Conservation (phyloP, 768 basidiomycete species). For the Podaxis sp. region DNA sequence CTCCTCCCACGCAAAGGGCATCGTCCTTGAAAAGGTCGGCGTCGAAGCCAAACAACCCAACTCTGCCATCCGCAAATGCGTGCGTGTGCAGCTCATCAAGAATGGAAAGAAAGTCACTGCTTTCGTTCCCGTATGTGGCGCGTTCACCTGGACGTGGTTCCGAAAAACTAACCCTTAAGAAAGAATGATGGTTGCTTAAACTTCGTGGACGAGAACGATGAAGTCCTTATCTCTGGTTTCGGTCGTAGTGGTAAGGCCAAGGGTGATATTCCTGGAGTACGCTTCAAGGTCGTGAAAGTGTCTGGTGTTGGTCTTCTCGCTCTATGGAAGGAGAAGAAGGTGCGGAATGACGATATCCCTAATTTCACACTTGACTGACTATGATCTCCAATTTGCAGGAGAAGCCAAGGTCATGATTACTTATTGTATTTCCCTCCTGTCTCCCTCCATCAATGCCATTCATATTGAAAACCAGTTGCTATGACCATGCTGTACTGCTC, state of each 20-base stretch:
- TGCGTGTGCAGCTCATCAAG: slow-evolving; percentile 99
- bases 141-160: slow-evolving; percentile 1
- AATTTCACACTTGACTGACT: background rate
- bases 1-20: slow-evolving; percentile 99
- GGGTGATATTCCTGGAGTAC: slow-evolving; percentile 99
- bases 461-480: slow-evolving; percentile 1
- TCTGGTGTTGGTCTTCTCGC: slow-evolving; percentile 98
- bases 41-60: slow-evolving; percentile 99
- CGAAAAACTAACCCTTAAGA: slow-evolving; percentile 4
- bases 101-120: slow-evolving; percentile 99
- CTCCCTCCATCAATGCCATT: slow-evolving; percentile 11
- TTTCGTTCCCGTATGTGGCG: slow-evolving; percentile 87
- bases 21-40: slow-evolving; percentile 99
- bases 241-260: slow-evolving; percentile 99
- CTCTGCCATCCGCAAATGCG: slow-evolving; percentile 99
- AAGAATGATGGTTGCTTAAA: slow-evolving; percentile 97
- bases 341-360: slow-evolving; percentile 28
- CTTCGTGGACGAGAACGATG: slow-evolving; percentile 99
- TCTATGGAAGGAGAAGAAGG: slow-evolving; percentile 99
- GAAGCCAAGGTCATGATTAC: slow-evolving; percentile 62
- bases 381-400: slow-evolving; percentile 43
- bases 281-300: slow-evolving; percentile 99
- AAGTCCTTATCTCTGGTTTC: slow-evolving; percentile 99
- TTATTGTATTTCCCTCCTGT: slow-evolving; percentile 20
- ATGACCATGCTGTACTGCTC: slow-evolving; percentile 22